A percentile compares a stretch with the other conserved stretches of the same genome.
Evolutionary conservation across 176 grass and related monocot species (phyloP).

Genomic region (Aegilops tauschii): DNA sequence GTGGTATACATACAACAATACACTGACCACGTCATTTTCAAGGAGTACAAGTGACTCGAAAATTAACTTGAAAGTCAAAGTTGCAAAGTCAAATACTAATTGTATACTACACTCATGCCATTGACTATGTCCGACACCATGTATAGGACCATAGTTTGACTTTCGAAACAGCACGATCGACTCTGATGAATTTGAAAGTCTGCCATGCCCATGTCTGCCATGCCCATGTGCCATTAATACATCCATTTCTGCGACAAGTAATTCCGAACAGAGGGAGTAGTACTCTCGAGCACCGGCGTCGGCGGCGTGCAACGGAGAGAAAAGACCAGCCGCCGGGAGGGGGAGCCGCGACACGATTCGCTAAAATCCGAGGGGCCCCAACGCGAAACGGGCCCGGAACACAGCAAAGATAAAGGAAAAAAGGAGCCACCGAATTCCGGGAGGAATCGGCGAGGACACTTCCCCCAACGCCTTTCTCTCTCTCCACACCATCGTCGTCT

Average conservation of each 20-base stretch:
- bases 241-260: too few species aligned
- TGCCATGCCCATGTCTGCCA: too few species aligned
- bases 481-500: not conserved
- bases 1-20: too few species aligned
- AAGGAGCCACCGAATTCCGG: not conserved
- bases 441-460: conserved; percentile 19
- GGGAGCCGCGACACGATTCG: not conserved
- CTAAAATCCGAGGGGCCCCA: accelerated
- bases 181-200: not conserved
- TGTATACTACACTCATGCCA: too few species aligned
- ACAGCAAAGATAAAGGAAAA: not conserved
- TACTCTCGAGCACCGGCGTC: not conserved
- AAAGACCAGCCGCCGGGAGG: not conserved
- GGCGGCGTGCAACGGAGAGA: not conserved
- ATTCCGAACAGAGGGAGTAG: too few species aligned
- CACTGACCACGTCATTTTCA: too few species aligned
- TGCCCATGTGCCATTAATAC: too few species aligned
- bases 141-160: too few species aligned
- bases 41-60: not conserved
- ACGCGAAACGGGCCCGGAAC: not conserved
- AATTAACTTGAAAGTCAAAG: not conserved
- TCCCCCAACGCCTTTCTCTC: not conserved
- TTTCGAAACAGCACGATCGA: too few species aligned
- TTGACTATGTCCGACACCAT: too few species aligned
- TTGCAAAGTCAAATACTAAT: not conserved